Percentiles rank a stretch among this genome's conserved stretches.
phyloP scores from a whole-genome alignment of 345 rosid species.

The Salix koriyanagi region DNA sequence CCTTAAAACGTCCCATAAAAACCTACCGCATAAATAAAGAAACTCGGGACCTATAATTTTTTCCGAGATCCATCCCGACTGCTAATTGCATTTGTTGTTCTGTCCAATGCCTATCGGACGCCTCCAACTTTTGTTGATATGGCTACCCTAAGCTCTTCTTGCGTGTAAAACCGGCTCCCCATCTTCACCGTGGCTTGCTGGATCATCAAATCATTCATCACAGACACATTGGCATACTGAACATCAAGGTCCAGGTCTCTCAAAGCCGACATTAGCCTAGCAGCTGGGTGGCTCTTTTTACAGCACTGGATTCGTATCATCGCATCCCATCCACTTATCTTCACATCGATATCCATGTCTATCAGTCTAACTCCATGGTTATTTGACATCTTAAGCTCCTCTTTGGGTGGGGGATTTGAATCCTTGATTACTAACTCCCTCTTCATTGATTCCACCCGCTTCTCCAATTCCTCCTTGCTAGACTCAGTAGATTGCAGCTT shows the following conservation, averaged over 20 bases:
- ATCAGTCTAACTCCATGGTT: constrained; percentile 28
- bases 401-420: constrained; percentile 23
- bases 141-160: constrained; percentile 68
- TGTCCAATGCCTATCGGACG: constrained; percentile 2
- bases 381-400: constrained; percentile 34
- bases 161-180: constrained; percentile 69
- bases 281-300: constrained; percentile 87
- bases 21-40: constrained; percentile 9
- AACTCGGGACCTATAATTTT: constrained; percentile 4
- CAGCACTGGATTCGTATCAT: constrained; percentile 77
- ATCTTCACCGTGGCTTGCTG: constrained; percentile 96
- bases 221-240: constrained; percentile 78
- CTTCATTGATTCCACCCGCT: constrained; percentile 51
- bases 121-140: constrained; percentile 62
- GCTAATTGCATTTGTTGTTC: background rate
- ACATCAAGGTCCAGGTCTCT: constrained; percentile 85
- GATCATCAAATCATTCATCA: constrained; percentile 87
- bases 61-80: constrained; percentile 16
- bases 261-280: constrained; percentile 77
- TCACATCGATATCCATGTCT: constrained; percentile 82
- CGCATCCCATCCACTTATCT: constrained; percentile 80
- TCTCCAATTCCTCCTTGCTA: constrained; percentile 63
- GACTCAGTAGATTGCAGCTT: constrained; percentile 55
- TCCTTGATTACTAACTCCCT: constrained; percentile 41
- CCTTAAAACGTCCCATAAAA: constrained; percentile 43